These are phyloP conservation scores for Magnolia sinica DNA, from an alignment of 164 flowering plant species.

Conservation along the genomic window DNA sequence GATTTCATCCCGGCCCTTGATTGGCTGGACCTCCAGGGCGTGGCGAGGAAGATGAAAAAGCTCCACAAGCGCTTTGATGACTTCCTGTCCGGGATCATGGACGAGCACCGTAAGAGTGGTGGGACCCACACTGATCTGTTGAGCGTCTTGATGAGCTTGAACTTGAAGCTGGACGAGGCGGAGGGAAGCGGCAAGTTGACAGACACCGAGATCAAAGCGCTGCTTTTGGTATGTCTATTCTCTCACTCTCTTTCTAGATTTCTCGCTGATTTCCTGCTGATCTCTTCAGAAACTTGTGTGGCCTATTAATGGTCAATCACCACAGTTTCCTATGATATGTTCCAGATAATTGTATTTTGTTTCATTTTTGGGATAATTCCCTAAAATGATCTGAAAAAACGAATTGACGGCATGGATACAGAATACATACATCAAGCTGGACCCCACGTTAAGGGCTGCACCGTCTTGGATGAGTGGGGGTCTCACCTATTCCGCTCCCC, in stretches of 20 bases:
- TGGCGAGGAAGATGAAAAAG: slow-evolving; percentile 68
- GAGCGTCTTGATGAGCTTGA: slow-evolving; percentile 46
- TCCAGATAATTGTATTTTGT: no score
- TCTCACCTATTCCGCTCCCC: no score
- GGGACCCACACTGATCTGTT: slow-evolving; percentile 38
- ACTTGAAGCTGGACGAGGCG: slow-evolving; percentile 40
- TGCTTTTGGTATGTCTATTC: slow-evolving; percentile 54
- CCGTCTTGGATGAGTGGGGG: no score
- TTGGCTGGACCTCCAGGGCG: slow-evolving; percentile 70
- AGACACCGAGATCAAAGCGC: slow-evolving; percentile 77
- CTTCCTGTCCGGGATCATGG: slow-evolving; percentile 48
- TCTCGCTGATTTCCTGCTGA: neutral
- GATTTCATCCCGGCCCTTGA: slow-evolving; percentile 80
- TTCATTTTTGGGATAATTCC: no score
- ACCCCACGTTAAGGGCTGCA: no score
- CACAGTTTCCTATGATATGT: no score
- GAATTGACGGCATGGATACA: no score
- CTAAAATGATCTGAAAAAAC: no score
- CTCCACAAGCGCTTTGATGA: slow-evolving; percentile 64
- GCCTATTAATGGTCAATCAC: no score
- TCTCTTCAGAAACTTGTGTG: no score
- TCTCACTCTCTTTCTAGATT: neutral
- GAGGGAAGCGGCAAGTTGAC: slow-evolving; percentile 45
- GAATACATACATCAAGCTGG: no score
- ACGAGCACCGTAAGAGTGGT: slow-evolving; percentile 41